Conservation (phyloP, 139 green algal species). For the Asterochloris sp. region DNA sequence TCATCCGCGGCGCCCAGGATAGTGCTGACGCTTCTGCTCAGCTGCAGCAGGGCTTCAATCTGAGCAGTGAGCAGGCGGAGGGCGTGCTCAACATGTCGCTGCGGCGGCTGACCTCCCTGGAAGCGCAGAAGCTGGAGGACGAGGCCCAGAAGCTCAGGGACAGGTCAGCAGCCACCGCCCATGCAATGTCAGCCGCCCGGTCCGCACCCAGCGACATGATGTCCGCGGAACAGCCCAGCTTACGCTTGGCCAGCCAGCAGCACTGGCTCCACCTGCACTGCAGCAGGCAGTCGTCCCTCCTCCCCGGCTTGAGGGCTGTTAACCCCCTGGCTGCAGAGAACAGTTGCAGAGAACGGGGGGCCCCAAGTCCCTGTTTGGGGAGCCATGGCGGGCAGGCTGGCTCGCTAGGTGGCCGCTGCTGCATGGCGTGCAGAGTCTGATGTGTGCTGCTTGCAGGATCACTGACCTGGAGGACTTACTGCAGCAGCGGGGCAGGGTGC, state of each 20-base stretch:
- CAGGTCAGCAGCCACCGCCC: background rate
- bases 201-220: too few relatives aligned
- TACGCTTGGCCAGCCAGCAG: too few relatives aligned
- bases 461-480: constrained; percentile 56
- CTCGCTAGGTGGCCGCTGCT: too few relatives aligned
- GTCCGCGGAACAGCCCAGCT: constrained; percentile 2
- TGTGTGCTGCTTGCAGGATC: constrained; percentile 29
- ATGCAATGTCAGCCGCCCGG: too few relatives aligned
- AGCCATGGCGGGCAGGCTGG: too few relatives aligned
- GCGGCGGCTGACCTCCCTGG: constrained; percentile 79
- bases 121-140: constrained; percentile 60
- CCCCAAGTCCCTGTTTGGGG: too few relatives aligned
- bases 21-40: constrained; percentile 33
- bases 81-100: constrained; percentile 81
- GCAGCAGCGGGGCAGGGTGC: constrained; percentile 37
- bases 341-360: too few relatives aligned
- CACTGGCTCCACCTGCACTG: too few relatives aligned
- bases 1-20: constrained; percentile 68
- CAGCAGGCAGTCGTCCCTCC: too few relatives aligned
- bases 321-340: too few relatives aligned
- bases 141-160: constrained; percentile 59
- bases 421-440: constrained; percentile 15
- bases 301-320: too few relatives aligned
- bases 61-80: constrained; percentile 72
- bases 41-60: constrained; percentile 48